These are phyloP conservation scores for Candida quercuum DNA, from an alignment of 805 yeast species.

Conservation along the genomic window DNA sequence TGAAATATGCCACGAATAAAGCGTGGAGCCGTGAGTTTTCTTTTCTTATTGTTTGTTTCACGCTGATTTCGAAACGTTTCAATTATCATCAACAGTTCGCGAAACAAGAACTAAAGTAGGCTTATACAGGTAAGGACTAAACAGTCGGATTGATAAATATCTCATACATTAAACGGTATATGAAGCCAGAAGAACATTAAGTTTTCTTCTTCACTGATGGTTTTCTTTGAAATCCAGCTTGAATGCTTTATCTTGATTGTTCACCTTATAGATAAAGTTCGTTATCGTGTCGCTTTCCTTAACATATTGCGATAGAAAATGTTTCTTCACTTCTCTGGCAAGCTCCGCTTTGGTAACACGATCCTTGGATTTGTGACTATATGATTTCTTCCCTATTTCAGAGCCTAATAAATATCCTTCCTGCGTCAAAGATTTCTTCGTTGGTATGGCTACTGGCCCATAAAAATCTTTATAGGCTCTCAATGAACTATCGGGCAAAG, in stretches of 20 bases:
- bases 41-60: no score
- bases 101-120: no score
- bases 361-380: slow-evolving; percentile 31
- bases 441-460: slow-evolving; percentile 32
- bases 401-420: slow-evolving; percentile 68
- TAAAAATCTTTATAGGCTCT: slow-evolving; percentile 64
- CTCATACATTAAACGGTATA: no score
- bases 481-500: slow-evolving; percentile 56
- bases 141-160: no score
- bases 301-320: slow-evolving; percentile 53
- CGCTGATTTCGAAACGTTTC: no score
- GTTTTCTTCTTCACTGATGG: no score
- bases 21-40: no score
- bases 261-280: slow-evolving; percentile 81
- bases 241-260: slow-evolving; percentile 53
- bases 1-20: no score
- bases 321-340: slow-evolving; percentile 57
- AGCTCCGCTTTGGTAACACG: slow-evolving; percentile 55
- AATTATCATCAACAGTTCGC: no score
- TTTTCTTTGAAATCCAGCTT: slow-evolving; percentile 28
- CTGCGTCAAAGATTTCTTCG: slow-evolving; percentile 58
- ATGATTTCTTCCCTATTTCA: slow-evolving; percentile 68
- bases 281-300: slow-evolving; percentile 86
- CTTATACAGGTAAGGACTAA: no score
- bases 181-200: no score